phyloP scores from a whole-genome alignment of 169 alveolate genomes.

The Ichthyophthirius multifiliis region DNA sequence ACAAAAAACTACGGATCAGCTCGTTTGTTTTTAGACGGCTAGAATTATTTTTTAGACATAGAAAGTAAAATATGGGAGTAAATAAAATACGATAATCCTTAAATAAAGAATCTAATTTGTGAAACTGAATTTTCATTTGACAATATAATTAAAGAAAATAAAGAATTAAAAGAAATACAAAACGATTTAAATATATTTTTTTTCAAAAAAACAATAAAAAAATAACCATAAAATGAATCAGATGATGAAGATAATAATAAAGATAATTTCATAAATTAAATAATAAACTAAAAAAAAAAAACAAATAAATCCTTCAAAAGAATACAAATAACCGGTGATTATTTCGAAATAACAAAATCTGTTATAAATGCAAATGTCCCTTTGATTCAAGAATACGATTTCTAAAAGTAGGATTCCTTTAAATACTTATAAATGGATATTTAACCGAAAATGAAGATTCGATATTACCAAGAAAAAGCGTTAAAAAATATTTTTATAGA shows the following conservation, averaged over 20 bases:
- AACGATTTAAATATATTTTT: conserved; percentile 53
- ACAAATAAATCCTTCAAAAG: conserved; percentile 5
- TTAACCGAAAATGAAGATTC: conserved; percentile 90
- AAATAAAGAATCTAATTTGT: background rate
- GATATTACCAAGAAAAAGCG: conserved; percentile 95
- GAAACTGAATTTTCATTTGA: background rate
- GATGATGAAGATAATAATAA: conserved; percentile 41
- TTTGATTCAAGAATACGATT: conserved; percentile 96
- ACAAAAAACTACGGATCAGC: conserved; percentile 12
- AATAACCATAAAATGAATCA: background rate
- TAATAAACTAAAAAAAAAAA: conserved; percentile 11
- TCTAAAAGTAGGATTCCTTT: conserved; percentile 87
- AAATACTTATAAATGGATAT: conserved; percentile 89
- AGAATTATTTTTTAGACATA: background rate
- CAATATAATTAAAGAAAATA: background rate
- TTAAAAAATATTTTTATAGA: conserved; percentile 94
- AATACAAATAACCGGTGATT: conserved; percentile 25
- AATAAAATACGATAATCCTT: background rate
- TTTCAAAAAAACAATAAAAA: conserved; percentile 17
- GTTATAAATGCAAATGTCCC: conserved; percentile 80
- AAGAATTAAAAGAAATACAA: background rate
- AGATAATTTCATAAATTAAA: conserved; percentile 26
- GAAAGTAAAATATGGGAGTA: background rate
- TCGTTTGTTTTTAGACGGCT: background rate
- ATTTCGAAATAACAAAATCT: conserved; percentile 30